Evolutionary conservation across 1,284 basidiomycete genomes (phyloP).

Genomic region (Inonotus hispidus): DNA sequence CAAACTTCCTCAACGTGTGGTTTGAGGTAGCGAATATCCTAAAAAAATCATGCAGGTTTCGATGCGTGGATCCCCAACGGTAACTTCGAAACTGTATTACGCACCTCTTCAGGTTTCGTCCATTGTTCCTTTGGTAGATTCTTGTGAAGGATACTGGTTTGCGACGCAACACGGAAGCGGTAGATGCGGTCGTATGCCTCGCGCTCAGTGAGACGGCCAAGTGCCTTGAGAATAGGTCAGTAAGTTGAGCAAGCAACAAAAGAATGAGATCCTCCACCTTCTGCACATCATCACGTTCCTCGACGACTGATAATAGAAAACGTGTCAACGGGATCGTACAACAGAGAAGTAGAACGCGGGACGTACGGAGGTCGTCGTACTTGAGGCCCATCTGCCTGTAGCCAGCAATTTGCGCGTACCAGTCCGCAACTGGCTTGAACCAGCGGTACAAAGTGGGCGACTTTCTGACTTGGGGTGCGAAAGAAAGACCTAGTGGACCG

Average conservation of each 20-base stretch:
- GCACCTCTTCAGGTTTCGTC: slow-evolving; percentile 74
- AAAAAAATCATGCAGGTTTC: slow-evolving; percentile 16
- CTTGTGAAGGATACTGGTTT: slow-evolving; percentile 77
- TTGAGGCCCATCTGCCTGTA: slow-evolving; percentile 88
- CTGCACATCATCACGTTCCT: slow-evolving; percentile 84
- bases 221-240: slow-evolving; percentile 50
- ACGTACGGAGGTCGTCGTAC: slow-evolving; percentile 91
- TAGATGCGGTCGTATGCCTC: slow-evolving; percentile 90
- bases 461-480: slow-evolving; percentile 73
- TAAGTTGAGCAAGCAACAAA: background rate
- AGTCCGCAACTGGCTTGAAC: slow-evolving; percentile 78
- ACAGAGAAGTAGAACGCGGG: slow-evolving; percentile 10
- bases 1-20: slow-evolving; percentile 75
- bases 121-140: slow-evolving; percentile 85
- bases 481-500: slow-evolving; percentile 71
- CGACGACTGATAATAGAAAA: slow-evolving; percentile 53
- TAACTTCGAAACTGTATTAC: slow-evolving; percentile 23
- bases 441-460: slow-evolving; percentile 61
- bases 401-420: slow-evolving; percentile 80
- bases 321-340: slow-evolving; percentile 16
- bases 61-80: background rate
- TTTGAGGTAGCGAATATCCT: slow-evolving; percentile 91
- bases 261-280: slow-evolving; percentile 47
- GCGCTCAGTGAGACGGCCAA: slow-evolving; percentile 73
- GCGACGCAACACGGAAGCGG: slow-evolving; percentile 84